Conservation (phyloP, 257 asterid genomes). For the Coffea eugenioides region DNA sequence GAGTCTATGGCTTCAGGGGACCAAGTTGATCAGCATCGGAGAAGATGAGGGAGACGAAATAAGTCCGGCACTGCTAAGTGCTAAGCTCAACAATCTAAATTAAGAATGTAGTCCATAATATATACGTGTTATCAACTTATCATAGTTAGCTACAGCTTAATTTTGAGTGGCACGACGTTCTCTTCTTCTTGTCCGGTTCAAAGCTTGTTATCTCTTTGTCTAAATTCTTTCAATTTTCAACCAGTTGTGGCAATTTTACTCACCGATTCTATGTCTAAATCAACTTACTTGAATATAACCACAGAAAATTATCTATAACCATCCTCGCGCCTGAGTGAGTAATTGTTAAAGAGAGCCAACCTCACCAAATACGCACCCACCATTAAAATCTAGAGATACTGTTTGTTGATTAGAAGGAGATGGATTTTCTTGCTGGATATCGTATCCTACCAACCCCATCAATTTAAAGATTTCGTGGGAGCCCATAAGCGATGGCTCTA, state of each 20-base stretch:
- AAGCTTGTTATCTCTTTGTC: neutral
- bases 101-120: neutral
- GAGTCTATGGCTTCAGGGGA: neutral
- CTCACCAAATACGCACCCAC: slow-evolving; percentile 3
- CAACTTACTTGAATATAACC: neutral
- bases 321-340: neutral
- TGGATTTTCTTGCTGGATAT: slow-evolving; percentile 6
- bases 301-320: neutral
- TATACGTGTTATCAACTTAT: neutral
- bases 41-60: neutral
- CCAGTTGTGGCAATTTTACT: no score
- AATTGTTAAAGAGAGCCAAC: neutral
- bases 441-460: slow-evolving; percentile 19
- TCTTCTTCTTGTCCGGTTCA: neutral
- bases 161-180: neutral
- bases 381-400: neutral
- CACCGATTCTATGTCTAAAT: no score
- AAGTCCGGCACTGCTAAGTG: neutral
- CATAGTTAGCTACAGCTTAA: neutral
- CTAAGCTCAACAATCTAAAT: slow-evolving; percentile 1
- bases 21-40: neutral
- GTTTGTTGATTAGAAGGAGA: neutral
- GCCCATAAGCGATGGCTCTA: slow-evolving; percentile 7
- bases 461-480: slow-evolving; percentile 20
- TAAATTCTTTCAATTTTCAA: no score